These are phyloP conservation scores for Trapa bicornis DNA, from an alignment of 345 rosid genomes.

Conservation along the genomic window DNA sequence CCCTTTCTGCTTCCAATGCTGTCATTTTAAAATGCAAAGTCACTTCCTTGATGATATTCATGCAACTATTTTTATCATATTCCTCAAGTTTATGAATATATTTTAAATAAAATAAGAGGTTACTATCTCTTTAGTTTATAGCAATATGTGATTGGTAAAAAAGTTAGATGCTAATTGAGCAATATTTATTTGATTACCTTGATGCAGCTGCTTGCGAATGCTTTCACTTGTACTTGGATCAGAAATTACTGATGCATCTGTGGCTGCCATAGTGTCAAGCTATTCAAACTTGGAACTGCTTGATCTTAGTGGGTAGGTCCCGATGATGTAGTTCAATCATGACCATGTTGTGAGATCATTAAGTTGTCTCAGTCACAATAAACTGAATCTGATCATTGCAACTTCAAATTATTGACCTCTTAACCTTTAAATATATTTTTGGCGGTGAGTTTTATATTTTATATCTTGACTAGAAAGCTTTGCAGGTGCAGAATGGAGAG, in stretches of 20 bases:
- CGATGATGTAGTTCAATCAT: constrained; percentile 2
- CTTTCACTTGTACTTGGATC: constrained; percentile 91
- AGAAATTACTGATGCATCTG: constrained; percentile 84
- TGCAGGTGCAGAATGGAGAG: background rate
- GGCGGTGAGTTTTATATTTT: background rate
- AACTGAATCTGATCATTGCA: background rate
- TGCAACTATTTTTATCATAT: too few relatives aligned
- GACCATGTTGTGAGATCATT: background rate
- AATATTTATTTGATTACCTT: constrained; percentile 1
- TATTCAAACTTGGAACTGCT: constrained; percentile 72
- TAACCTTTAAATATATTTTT: background rate
- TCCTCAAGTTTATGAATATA: background rate
- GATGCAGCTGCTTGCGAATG: constrained; percentile 67
- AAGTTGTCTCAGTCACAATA: background rate
- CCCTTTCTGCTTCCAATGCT: background rate
- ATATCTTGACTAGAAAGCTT: background rate
- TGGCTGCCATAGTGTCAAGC: constrained; percentile 77
- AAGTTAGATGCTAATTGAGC: background rate
- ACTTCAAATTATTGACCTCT: background rate
- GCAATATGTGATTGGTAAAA: too few relatives aligned
- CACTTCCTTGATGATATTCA: background rate
- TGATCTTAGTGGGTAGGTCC: constrained; percentile 93
- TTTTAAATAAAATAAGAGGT: background rate
- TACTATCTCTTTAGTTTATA: too few relatives aligned
- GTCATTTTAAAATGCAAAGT: background rate